Percentiles rank a stretch among this genome's conserved stretches.
phyloP scores from a whole-genome alignment of 1,139 yeast species.

The Nakaseomyces uthaithaninus region DNA sequence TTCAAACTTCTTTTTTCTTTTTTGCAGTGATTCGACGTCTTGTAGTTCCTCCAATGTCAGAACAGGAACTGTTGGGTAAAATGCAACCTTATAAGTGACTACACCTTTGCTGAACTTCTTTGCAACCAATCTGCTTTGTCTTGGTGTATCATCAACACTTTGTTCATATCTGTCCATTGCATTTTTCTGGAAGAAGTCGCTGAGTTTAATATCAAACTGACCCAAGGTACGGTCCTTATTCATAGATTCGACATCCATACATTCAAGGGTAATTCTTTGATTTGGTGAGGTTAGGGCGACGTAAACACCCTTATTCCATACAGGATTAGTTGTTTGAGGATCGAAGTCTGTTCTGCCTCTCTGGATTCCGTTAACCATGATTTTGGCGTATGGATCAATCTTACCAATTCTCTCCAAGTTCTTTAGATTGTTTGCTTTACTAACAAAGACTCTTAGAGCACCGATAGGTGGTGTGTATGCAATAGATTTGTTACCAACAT shows the following conservation, averaged over 20 bases:
- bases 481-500: conserved; percentile 56
- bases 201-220: conserved; percentile 58
- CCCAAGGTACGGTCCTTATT: conserved; percentile 84
- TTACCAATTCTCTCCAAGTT: conserved; percentile 85
- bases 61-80: conserved; percentile 75
- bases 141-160: conserved; percentile 47
- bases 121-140: conserved; percentile 55
- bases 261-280: conserved; percentile 77
- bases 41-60: conserved; percentile 64
- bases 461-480: conserved; percentile 93
- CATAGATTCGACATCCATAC: conserved; percentile 77
- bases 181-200: conserved; percentile 54
- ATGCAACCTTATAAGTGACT: conserved; percentile 62
- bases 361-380: conserved; percentile 67
- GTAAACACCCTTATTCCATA: conserved; percentile 78
- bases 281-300: conserved; percentile 72
- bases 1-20: conserved; percentile 31
- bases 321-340: conserved; percentile 65
- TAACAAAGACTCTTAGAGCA: conserved; percentile 66
- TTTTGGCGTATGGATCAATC: conserved; percentile 84
- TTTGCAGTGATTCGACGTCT: conserved; percentile 44
- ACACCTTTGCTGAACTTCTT: conserved; percentile 73
- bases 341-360: conserved; percentile 70
- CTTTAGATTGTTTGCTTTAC: conserved; percentile 62
- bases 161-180: conserved; percentile 52